These are phyloP conservation scores for Actinomucor elegans DNA, from an alignment of 371 early-diverging fungal species.

Conservation along the genomic window DNA sequence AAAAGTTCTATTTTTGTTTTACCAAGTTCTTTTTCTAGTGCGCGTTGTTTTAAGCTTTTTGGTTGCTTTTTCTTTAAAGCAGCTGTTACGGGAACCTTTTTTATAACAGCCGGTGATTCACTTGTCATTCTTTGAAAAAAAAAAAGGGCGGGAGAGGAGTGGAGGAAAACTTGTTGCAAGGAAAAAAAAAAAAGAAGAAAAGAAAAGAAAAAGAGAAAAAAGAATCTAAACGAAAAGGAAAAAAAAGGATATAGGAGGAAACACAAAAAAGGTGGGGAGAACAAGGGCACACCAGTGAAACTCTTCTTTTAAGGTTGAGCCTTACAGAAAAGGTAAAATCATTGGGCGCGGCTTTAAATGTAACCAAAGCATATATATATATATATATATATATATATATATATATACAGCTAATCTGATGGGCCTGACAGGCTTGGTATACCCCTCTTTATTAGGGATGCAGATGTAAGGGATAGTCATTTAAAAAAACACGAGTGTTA, in stretches of 20 bases:
- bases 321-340: too few relatives aligned
- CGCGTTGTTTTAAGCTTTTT: constrained; percentile 13
- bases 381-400: too few relatives aligned
- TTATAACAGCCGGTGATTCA: not conserved
- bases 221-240: not conserved
- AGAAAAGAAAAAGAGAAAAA: not conserved
- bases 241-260: not conserved
- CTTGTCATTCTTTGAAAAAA: not conserved
- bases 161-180: too few relatives aligned
- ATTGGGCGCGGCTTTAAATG: too few relatives aligned
- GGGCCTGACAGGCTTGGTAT: too few relatives aligned
- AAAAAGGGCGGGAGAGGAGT: not conserved
- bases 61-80: not conserved
- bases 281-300: constrained; percentile 1
- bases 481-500: too few relatives aligned
- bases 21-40: constrained; percentile 15
- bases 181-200: not conserved
- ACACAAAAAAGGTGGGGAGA: not conserved
- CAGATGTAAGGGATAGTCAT: too few relatives aligned
- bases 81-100: not conserved
- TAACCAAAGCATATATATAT: too few relatives aligned
- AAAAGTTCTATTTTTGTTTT: not conserved
- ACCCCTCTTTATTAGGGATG: too few relatives aligned
- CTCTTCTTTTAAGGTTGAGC: constrained; percentile 1
- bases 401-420: too few relatives aligned